phyloP scores from a whole-genome alignment of 2,329 filamentous ascomycete species.

The Trichoderma sp. region DNA sequence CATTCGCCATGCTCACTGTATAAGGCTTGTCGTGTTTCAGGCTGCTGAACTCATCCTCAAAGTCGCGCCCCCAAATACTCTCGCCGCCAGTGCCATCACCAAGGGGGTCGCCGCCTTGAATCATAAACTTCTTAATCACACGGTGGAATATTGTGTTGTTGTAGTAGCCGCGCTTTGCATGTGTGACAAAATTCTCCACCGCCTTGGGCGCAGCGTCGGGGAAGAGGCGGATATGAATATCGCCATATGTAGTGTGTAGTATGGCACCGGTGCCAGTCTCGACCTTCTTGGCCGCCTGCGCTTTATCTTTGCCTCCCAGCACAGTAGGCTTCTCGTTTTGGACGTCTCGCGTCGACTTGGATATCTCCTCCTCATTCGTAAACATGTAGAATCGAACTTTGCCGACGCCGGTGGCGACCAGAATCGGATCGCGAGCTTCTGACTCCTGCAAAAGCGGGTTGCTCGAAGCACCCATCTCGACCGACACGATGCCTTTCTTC shows the following conservation, averaged over 20 bases:
- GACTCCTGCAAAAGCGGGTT: slow-evolving; percentile 93
- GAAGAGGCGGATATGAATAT: slow-evolving; percentile 91
- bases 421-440: slow-evolving; percentile 84
- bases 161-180: slow-evolving; percentile 87
- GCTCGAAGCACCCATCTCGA: slow-evolving; percentile 93
- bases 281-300: slow-evolving; percentile 52
- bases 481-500: slow-evolving; percentile 88
- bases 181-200: slow-evolving; percentile 96
- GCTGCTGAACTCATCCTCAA: slow-evolving; percentile 90
- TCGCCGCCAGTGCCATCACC: slow-evolving; percentile 86
- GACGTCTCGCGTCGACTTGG: slow-evolving; percentile 81
- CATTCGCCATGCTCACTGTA: slow-evolving; percentile 96
- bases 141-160: slow-evolving; percentile 98
- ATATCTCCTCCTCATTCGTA: slow-evolving; percentile 81
- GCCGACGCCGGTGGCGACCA: slow-evolving; percentile 77
- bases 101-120: slow-evolving; percentile 92
- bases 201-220: slow-evolving; percentile 90
- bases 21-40: slow-evolving; percentile 95
- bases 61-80: slow-evolving; percentile 91
- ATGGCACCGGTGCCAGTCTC: slow-evolving; percentile 78
- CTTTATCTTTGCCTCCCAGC: slow-evolving; percentile 54
- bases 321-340: slow-evolving; percentile 89
- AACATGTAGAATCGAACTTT: slow-evolving; percentile 98
- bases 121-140: slow-evolving; percentile 98
- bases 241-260: slow-evolving; percentile 89